Evolutionary conservation across 2,329 filamentous ascomycete species (phyloP), one percentile per base, ranked within the genome.

Genomic region (Clonostachys sp.): DNA sequence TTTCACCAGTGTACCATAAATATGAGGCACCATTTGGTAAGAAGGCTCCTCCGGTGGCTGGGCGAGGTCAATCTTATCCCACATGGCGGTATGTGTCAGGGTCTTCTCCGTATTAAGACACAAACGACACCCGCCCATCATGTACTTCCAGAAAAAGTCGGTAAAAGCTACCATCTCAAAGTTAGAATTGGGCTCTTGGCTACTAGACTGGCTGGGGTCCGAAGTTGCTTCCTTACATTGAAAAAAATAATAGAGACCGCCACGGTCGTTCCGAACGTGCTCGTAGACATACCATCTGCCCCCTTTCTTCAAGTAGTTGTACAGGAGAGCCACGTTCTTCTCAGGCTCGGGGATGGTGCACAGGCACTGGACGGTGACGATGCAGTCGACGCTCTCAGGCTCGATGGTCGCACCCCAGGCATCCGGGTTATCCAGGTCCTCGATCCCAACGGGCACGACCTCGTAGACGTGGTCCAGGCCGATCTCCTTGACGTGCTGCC

Each of bases 271-370:
- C 47, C 61, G 57, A 38, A 86, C 78, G 55, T 86, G 82, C 65
- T 86, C 82, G 54, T 75, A 84, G 1, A 81, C 72, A 51, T 83
- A 81, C 80, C 81, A 84, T 38, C 75, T 66, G 0, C 82, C 82
- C 4, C 82, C 82, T 6, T 77, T 74, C 63, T 81, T 83, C 50
- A 86, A 67, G 46, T 76, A 73, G 24, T 68, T 62, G 59, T 83
- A 84, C 30, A 86, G 61, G 51, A 75, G 71, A 47, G 61, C 62
- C 49, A 83, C 73, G 49, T 83, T 80, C 54, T 66, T 64, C 55
- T 78, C 66, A 4, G 80, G 81, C 5, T 81, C 74, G 0, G 83
- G 83, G 44, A 86, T 83, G 53, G 77, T 80, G 67, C 83, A 86
- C 33, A 86, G 68, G 46, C 81, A 84, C 47, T 84, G 66, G 20